These are phyloP conservation scores for Diutina scorzettiae DNA, from an alignment of 1,139 yeast species.

Conservation along the genomic window DNA sequence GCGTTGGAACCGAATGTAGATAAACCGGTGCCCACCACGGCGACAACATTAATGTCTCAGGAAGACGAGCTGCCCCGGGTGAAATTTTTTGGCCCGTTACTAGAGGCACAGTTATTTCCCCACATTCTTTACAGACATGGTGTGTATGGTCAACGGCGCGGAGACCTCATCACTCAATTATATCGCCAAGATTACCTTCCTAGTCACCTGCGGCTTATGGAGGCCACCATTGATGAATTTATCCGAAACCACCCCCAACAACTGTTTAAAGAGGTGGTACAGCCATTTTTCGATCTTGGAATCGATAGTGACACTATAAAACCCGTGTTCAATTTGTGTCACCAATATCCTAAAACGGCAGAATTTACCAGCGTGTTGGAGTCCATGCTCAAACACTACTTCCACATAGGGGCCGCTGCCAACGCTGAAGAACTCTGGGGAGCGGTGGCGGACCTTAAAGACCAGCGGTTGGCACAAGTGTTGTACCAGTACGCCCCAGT, in stretches of 20 bases:
- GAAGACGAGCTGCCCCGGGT: slow-evolving; percentile 10
- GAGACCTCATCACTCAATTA: neutral
- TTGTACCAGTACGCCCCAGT: slow-evolving; percentile 13
- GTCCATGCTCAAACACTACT: slow-evolving; percentile 9
- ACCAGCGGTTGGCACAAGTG: slow-evolving; percentile 12
- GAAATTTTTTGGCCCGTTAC: slow-evolving; percentile 10
- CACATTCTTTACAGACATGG: slow-evolving; percentile 8
- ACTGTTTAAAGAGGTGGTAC: slow-evolving; percentile 8
- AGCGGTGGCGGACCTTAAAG: slow-evolving; percentile 12
- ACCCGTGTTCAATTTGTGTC: slow-evolving; percentile 9
- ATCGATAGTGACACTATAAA: slow-evolving; percentile 10
- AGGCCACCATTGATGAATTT: neutral
- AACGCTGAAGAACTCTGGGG: slow-evolving; percentile 13
- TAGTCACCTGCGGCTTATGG: neutral
- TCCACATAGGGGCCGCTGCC: neutral
- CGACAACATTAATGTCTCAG: neutral
- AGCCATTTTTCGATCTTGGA: slow-evolving; percentile 12
- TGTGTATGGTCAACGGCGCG: neutral
- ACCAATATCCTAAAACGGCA: slow-evolving; percentile 11
- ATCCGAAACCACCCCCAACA: neutral
- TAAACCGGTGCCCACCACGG: neutral
- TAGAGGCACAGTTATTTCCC: slow-evolving; percentile 10
- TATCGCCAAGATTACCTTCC: neutral
- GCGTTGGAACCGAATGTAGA: neutral
- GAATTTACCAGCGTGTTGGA: slow-evolving; percentile 10